Conservation (phyloP, 225 moss, liverwort and hornwort species). For the Pleurozium schreberi region DNA sequence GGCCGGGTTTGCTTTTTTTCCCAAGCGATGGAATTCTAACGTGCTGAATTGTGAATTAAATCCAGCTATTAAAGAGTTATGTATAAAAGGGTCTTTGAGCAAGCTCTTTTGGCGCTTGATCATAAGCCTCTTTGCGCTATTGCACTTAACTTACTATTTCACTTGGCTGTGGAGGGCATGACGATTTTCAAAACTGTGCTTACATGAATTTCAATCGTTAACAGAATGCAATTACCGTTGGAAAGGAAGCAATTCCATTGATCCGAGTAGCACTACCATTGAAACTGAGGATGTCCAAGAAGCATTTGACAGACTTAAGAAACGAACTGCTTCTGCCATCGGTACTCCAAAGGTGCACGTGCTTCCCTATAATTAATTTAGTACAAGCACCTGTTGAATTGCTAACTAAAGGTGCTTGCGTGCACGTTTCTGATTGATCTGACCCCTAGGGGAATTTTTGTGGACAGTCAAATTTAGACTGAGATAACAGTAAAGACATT, state of each 20-base stretch:
- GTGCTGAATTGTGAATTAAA: background rate
- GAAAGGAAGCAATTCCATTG: background rate
- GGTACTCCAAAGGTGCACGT: slow-evolving; percentile 84
- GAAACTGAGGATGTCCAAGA: slow-evolving; percentile 60
- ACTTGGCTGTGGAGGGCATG: background rate
- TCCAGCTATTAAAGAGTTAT: background rate
- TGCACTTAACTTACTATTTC: background rate
- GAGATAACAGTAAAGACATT: background rate
- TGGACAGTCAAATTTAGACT: background rate
- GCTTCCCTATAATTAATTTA: background rate
- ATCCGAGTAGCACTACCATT: background rate
- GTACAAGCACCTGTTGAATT: background rate
- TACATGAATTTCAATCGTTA: background rate
- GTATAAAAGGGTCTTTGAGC: background rate
- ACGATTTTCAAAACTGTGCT: background rate
- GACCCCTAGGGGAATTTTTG: background rate
- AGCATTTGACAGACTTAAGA: slow-evolving; percentile 63
- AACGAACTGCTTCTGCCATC: slow-evolving; percentile 91
- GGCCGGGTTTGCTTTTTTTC: slow-evolving; percentile 34
- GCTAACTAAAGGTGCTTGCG: background rate
- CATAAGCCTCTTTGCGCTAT: background rate
- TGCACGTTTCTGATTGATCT: background rate
- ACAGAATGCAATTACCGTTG: background rate
- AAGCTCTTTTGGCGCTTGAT: background rate
- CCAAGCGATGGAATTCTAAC: slow-evolving; percentile 8